Evolutionary conservation across 164 flowering plant genomes (phyloP), one percentile per base, ranked within the genome.

Genomic region (Echeveria elegans): DNA sequence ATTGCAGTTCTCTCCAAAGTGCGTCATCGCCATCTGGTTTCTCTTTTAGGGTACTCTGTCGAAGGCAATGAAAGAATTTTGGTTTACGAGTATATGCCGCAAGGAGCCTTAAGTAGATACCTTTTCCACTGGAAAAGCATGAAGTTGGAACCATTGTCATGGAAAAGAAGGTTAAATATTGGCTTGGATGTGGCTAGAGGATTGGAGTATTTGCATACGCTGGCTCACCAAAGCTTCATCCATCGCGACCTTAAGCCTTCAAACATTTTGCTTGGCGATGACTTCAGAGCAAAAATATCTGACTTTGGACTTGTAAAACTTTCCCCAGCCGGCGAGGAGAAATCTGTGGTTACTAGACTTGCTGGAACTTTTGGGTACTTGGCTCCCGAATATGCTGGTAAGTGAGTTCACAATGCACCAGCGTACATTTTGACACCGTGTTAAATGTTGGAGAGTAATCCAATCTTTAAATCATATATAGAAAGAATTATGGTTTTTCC

Each of bases 141-240:
- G 47, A 38, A 64, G 36, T 34, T 64, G 47, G 50, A 64, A 26
- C 50, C 66, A 5, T 26, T 64, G 8, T 40, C 66, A 10, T 64
- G 66, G 66, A 64, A 28, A 40, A 38, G 30, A 38, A 64, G 66
- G 66, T 29, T 64, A 18, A 64, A 6, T 38, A 64, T 64, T 23
- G 48, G n/a, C 40, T 64, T 64, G 50, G 66, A 64, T 64, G 66
- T 64, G 21, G 66, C 66, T 23, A 19, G 66, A 21, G 66, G 66
- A 29, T 26, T 64, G 29, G 66, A 64, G 30, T 64, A 64, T 64
- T 29, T 64, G 9, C 66, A 64, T 24, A 64, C 12, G 14, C 30
- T 64, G 9, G 66, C 66, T 23, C 66, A 30, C 16, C 50, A 64
- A 18, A 64, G 66, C 48, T 64, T 64, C 43, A 64, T 64, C 11